These are phyloP conservation scores for Volvariella volvacea DNA, from an alignment of 1,284 basidiomycete genomes.

Conservation along the genomic window DNA sequence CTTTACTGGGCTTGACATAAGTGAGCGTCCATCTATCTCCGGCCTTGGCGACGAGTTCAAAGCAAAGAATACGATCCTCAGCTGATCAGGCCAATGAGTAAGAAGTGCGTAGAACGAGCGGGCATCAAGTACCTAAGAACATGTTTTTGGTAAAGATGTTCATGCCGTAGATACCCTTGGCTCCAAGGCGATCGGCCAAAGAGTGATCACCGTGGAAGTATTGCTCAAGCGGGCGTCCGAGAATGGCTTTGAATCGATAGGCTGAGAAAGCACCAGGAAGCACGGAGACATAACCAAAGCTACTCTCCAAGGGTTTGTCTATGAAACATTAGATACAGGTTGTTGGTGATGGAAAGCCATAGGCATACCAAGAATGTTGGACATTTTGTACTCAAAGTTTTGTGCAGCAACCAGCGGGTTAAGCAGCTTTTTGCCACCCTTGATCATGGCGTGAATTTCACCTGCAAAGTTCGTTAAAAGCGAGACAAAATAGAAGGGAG, in stretches of 20 bases:
- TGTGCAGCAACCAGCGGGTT: constrained; percentile 94
- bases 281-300: constrained; percentile 94
- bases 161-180: constrained; percentile 96
- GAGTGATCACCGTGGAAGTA: constrained; percentile 99
- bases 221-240: constrained; percentile 89
- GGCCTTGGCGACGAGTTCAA: constrained; percentile 92
- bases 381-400: constrained; percentile 99
- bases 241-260: constrained; percentile 88
- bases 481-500: neutral
- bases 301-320: constrained; percentile 93
- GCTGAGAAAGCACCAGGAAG: constrained; percentile 96
- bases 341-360: neutral
- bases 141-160: constrained; percentile 97
- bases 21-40: constrained; percentile 84
- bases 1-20: constrained; percentile 94
- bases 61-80: constrained; percentile 94
- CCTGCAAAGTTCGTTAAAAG: constrained; percentile 31
- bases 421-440: constrained; percentile 85
- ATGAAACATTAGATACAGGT: constrained; percentile 4
- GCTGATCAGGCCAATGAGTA: constrained; percentile 34
- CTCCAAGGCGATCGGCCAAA: constrained; percentile 84
- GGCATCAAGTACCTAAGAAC: constrained; percentile 53
- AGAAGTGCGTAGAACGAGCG: neutral
- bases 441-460: constrained; percentile 93
- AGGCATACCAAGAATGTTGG: constrained; percentile 76